Conservation (phyloP, 2,329 filamentous ascomycete genomes). For the Colletotrichum paranaense region DNA sequence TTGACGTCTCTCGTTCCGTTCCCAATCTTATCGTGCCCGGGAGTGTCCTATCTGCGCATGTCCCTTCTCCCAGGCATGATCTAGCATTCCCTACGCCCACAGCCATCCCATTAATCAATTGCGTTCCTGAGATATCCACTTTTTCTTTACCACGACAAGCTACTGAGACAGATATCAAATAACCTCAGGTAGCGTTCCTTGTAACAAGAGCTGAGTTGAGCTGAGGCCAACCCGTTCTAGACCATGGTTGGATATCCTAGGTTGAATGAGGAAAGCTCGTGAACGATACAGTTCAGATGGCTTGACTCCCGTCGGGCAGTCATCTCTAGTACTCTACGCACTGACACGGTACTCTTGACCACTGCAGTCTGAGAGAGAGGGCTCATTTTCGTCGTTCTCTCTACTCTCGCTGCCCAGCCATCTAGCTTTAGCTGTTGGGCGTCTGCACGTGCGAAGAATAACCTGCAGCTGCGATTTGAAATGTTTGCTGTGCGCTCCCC, state of each 20-base stretch:
- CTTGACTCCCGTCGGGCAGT: not conserved
- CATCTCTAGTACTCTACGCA: not conserved
- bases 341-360: not conserved
- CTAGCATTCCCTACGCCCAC: not conserved
- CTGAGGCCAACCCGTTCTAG: not conserved
- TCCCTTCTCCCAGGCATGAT: not conserved
- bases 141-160: not conserved
- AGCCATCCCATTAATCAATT: not conserved
- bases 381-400: not conserved
- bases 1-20: not conserved
- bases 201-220: not conserved
- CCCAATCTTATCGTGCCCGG: not conserved
- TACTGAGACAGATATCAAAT: not conserved
- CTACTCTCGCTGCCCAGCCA: not conserved
- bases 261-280: not conserved
- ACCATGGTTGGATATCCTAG: not conserved
- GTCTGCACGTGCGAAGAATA: not conserved
- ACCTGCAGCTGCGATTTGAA: not conserved
- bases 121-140: not conserved
- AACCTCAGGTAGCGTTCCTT: not conserved
- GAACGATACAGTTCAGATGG: not conserved
- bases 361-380: too few relatives aligned
- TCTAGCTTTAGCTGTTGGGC: not conserved
- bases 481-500: not conserved
- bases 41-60: too few relatives aligned